Base-by-base conservation (phyloP, 1,284 basidiomycete species). In the Lentinus polychrous region DNA sequence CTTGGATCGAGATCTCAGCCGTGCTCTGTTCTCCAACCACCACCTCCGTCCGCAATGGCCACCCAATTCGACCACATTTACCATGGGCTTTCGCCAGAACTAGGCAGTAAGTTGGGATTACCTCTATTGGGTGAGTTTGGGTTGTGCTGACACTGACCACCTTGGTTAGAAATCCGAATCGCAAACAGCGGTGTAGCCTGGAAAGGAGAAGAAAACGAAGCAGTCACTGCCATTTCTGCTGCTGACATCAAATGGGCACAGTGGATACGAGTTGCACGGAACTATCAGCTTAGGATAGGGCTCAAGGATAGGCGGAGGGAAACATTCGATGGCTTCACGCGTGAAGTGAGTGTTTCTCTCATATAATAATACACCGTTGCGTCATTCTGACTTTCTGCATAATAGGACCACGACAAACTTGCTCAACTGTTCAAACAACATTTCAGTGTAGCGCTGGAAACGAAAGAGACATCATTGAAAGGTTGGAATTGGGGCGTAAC, bases 401-500 rank as follows among this genome's bases (percentile, higher is more conserved):
- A 32, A 15, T 54, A 94, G 90, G 91, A 94, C 60, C 84, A 90
- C 49, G 91, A 94, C 53, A 87, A 82, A 57, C 60, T 93, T 6
- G 73, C 83, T 8, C 69, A 75, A 40, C 64, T 92, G n/a, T 67
- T 94, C 50, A 92, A 91, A 65, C 86, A 87, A 56, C 81, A 91
- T 68, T 98, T 94, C 71, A 81, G 79, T 50, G 73, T 94, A 53
- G 80, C 86, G 6, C 74, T 99, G 23, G 95, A 98, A 63, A 79
- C 79, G 10, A 85, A 83, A 63, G 96, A 99, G 59, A 75, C 86
- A 15, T 87, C 90, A 7, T 81, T 94, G 62, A 92, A 93, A 63
- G 96, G 96, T 1, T 99, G 94, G 94, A 99, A 99, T 66, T 99
- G 96, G 96, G 96, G 96, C 14, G 80, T 88, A 35, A 91, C 91